Evolutionary conservation across 192 early-diverging fungal species (phyloP).

Genomic region (Chytriomyces confervae): DNA sequence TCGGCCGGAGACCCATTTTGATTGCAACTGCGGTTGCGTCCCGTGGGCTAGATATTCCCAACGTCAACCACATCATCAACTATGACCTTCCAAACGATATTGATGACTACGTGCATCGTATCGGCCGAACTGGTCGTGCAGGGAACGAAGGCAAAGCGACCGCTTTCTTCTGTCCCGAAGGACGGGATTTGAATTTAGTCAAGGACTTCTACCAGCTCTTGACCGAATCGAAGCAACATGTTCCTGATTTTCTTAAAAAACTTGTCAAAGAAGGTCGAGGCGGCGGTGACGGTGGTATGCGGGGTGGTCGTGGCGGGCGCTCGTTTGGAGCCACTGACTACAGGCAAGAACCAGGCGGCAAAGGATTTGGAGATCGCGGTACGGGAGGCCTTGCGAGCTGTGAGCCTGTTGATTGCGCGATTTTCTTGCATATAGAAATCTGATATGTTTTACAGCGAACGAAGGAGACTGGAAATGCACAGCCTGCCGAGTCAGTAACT

Average conservation of each 20-base stretch:
- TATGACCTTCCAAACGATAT: conserved; percentile 83
- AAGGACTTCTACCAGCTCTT: conserved; percentile 86
- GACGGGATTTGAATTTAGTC: conserved; percentile 79
- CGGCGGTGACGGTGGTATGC: conserved; percentile 51
- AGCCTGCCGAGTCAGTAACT: not conserved
- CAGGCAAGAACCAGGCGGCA: conserved; percentile 24
- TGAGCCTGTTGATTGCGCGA: not conserved
- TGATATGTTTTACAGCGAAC: not conserved
- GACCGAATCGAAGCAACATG: conserved; percentile 91
- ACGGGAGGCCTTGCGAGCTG: not conserved
- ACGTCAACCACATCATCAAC: conserved; percentile 86
- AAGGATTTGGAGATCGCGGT: not conserved
- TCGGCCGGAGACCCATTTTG: conserved; percentile 75
- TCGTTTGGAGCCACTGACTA: conserved; percentile 47
- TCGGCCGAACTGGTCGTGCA: conserved; percentile 96
- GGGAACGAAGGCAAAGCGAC: conserved; percentile 92
- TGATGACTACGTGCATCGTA: conserved; percentile 98
- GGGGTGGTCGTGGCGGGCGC: conserved; percentile 38
- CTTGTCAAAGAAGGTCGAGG: conserved; percentile 63
- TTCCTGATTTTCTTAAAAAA: conserved; percentile 80
- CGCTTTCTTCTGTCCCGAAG: conserved; percentile 88
- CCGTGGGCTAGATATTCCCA: conserved; percentile 91
- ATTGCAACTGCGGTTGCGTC: conserved; percentile 98
- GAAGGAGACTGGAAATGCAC: not conserved
- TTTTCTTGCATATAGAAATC: not conserved